Percentiles rank a stretch among this genome's conserved stretches.
Conservation (phyloP, 108 stramenopile species). For the Conticribra weissflogii region DNA sequence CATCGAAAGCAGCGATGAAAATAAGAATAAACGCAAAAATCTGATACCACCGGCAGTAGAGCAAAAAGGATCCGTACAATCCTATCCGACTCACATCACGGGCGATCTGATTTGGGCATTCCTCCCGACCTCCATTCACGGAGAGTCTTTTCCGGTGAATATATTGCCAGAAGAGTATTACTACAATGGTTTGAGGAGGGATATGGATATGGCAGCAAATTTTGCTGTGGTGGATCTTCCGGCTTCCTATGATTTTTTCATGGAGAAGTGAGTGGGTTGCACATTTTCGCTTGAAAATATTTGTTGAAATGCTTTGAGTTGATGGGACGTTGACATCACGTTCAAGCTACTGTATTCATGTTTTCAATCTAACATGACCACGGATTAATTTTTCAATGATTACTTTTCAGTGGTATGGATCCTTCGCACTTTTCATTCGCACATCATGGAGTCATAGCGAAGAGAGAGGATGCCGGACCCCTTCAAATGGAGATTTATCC, state of each 20-base stretch:
- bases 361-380: constrained; percentile 77
- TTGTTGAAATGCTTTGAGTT: too few species aligned
- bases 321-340: too few species aligned
- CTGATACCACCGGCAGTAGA: background rate
- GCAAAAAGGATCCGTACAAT: background rate
- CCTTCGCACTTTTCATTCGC: background rate
- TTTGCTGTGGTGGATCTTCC: constrained; percentile 64
- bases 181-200: background rate
- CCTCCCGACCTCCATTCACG: constrained; percentile 22
- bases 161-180: constrained; percentile 33
- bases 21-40: too few species aligned
- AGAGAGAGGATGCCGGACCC: background rate
- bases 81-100: constrained; percentile 15
- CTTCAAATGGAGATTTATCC: background rate
- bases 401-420: constrained; percentile 67
- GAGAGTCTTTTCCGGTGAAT: constrained; percentile 20
- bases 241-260: constrained; percentile 69
- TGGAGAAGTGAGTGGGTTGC: constrained; percentile 46
- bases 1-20: background rate
- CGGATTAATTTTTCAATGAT: too few species aligned
- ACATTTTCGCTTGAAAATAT: too few species aligned
- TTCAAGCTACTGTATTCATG: too few species aligned
- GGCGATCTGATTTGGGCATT: constrained; percentile 55
- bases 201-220: constrained; percentile 27
- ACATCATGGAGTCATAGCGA: background rate